Evolutionary conservation across 2,329 filamentous ascomycete species (phyloP), one percentile per base, ranked within the genome.

Genomic region (Xylariaceae sp.): DNA sequence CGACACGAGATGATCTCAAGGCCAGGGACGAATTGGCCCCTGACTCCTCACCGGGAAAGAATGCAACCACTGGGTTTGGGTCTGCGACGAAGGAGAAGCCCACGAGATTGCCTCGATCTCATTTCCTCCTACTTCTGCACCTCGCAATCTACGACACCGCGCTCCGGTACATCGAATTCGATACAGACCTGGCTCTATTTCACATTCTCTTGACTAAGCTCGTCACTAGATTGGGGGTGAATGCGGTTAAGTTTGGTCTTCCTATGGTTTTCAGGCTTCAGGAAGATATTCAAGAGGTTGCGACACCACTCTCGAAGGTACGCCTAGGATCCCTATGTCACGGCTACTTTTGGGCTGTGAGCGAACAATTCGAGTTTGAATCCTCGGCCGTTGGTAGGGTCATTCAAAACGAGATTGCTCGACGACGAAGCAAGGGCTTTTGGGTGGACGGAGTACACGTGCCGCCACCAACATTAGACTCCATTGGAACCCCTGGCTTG

Each of bases 221-320:
- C n/a, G 82, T 91, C 7, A 80, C 85, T 59, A 86, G 85, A 58
- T 80, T 97, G 0, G 92, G 93, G 3, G 85, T 96, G 54, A 96
- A 97, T 71, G 88, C 90, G 13, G 83, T 83, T 4, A 83, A 88
- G 59, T 88, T 84, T 67, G 91, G 92, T 0, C 74, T 97, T 44
- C 91, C 92, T 1, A 96, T 97, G 92, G 82, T 96, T 9, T 86
- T 95, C 72, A 84, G 88, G 51, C 80, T 97, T 1, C 92, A 97
- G 72, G 90, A 96, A 68, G 90, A 94, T 63, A 88, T 94, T 37
- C 80, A 84, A 57, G 82, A 83, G 6, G 78, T 86, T 2, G 84
- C 87, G 51, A 82, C 82, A 23, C 85, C 88, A 0, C 73, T 84
- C 48, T 82, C 87, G 35, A 94, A 93, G 70, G 83, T 96, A 45